These are phyloP conservation scores for Gloeophyllum trabeum DNA, from an alignment of 768 basidiomycete genomes.

Conservation along the genomic window DNA sequence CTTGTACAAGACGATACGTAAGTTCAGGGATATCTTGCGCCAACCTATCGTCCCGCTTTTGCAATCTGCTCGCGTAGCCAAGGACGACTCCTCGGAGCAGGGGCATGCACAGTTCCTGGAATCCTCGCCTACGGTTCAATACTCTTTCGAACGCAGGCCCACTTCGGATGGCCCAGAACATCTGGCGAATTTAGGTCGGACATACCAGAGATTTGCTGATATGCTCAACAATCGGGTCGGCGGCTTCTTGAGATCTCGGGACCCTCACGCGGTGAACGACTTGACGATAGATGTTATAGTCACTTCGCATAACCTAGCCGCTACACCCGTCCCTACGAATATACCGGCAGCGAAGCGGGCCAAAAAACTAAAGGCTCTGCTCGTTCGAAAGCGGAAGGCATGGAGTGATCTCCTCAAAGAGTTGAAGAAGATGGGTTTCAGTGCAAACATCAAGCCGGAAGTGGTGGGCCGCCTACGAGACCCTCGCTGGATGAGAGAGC, in stretches of 20 bases:
- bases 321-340: conserved; percentile 27
- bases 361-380: conserved; percentile 61
- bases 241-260: conserved; percentile 26
- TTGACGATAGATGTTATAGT: conserved; percentile 53
- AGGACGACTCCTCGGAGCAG: not conserved
- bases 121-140: not conserved
- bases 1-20: conserved; percentile 81
- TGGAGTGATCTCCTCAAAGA: conserved; percentile 89
- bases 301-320: conserved; percentile 46
- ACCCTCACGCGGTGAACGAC: conserved; percentile 36
- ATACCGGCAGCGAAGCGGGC: conserved; percentile 36
- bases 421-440: conserved; percentile 68
- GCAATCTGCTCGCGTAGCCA: conserved; percentile 4
- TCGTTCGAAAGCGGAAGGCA: conserved; percentile 79
- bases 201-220: conserved; percentile 35
- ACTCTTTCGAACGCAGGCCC: not conserved
- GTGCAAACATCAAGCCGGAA: conserved; percentile 61
- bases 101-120: not conserved
- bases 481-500: conserved; percentile 55
- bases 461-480: conserved; percentile 44
- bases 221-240: conserved; percentile 32
- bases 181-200: conserved; percentile 36
- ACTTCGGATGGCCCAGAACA: conserved; percentile 18
- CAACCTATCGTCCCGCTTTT: conserved; percentile 47
- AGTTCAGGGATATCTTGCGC: conserved; percentile 83